These are phyloP conservation scores for Agrostemma githago DNA, from an alignment of 148 eudicot species.

Conservation along the genomic window DNA sequence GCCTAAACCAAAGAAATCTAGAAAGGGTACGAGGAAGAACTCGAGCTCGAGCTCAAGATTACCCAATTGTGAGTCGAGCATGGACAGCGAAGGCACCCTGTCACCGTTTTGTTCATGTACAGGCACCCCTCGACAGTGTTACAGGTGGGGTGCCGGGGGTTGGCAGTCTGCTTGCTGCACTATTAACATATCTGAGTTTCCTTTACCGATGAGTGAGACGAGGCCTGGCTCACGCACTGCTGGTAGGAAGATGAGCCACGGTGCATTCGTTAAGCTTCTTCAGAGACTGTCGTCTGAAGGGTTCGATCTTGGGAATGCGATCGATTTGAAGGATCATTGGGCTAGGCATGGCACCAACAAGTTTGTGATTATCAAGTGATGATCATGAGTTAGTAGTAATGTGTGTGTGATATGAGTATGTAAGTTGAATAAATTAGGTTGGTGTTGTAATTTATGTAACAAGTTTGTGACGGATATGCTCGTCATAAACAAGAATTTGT, in stretches of 20 bases:
- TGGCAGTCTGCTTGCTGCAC: constrained; percentile 77
- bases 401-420: not conserved
- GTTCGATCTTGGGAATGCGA: constrained; percentile 43
- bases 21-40: constrained; percentile 42
- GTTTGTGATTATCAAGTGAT: constrained; percentile 53
- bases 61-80: constrained; percentile 25
- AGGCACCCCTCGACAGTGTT: constrained; percentile 51
- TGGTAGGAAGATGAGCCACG: constrained; percentile 68
- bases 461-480: not conserved
- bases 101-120: constrained; percentile 65
- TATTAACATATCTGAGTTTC: constrained; percentile 49
- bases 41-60: constrained; percentile 10
- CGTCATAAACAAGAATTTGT: too few species aligned
- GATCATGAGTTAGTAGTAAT: not conserved
- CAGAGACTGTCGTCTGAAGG: constrained; percentile 52
- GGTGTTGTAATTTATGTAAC: constrained; percentile 3
- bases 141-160: constrained; percentile 55
- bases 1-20: constrained; percentile 30
- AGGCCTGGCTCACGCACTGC: constrained; percentile 49
- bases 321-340: constrained; percentile 70
- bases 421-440: not conserved
- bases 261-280: constrained; percentile 55
- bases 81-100: constrained; percentile 44
- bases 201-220: constrained; percentile 49
- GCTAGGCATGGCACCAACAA: constrained; percentile 70